phyloP scores from a whole-genome alignment of 2,329 filamentous ascomycete species.

The Boeremia lycopersici region DNA sequence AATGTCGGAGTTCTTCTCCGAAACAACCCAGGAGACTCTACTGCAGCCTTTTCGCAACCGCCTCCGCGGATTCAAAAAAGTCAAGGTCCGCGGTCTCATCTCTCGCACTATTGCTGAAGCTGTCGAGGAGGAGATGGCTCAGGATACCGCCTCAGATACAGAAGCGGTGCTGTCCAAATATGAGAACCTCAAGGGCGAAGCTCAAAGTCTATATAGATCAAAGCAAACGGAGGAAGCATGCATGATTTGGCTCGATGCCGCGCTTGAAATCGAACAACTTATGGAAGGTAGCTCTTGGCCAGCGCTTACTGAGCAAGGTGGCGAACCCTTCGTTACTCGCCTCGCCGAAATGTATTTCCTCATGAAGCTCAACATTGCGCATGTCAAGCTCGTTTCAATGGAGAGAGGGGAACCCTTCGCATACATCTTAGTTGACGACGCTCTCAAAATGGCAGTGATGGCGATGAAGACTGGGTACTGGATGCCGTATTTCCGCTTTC shows the following conservation, averaged over 20 bases:
- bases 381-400: constrained; percentile 7
- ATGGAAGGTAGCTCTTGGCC: not conserved
- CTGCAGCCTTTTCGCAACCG: constrained; percentile 20
- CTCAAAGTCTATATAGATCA: not conserved
- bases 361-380: constrained; percentile 23
- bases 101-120: constrained; percentile 12
- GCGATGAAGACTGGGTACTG: too few relatives aligned
- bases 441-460: too few relatives aligned
- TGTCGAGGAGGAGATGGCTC: constrained; percentile 11
- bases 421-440: too few relatives aligned
- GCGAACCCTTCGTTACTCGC: constrained; percentile 15
- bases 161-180: not conserved
- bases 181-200: not conserved
- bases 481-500: too few relatives aligned
- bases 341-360: constrained; percentile 24
- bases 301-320: not conserved
- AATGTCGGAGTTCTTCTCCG: constrained; percentile 22
- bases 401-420: too few relatives aligned
- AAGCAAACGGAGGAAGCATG: not conserved
- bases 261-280: not conserved
- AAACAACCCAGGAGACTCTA: constrained; percentile 22
- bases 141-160: constrained; percentile 19
- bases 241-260: not conserved
- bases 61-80: constrained; percentile 18
- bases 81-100: constrained; percentile 16